phyloP scores from a whole-genome alignment of 345 rosid genomes.

The Anacardium occidentale region DNA sequence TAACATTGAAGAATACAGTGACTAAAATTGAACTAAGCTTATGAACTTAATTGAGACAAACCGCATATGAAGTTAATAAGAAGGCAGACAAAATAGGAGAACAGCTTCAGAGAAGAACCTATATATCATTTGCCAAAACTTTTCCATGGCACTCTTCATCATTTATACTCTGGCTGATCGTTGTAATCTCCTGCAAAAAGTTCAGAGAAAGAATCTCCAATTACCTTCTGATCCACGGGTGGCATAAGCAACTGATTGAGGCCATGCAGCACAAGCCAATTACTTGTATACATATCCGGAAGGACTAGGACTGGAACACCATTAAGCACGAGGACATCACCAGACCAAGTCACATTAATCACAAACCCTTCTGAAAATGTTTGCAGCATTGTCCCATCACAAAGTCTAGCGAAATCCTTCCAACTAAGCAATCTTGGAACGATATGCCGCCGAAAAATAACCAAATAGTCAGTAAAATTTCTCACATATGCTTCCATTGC shows the following conservation, averaged over 20 bases:
- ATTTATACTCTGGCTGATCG: conserved; percentile 16
- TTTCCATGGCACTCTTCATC: conserved; percentile 21
- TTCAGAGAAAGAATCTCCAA: conserved; percentile 39
- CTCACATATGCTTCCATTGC: conserved; percentile 22
- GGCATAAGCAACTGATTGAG: conserved; percentile 31
- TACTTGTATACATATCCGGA: conserved; percentile 38
- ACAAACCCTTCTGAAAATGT: conserved; percentile 32
- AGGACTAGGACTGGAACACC: conserved; percentile 33
- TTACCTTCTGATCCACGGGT: conserved; percentile 7
- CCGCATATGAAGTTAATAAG: not conserved
- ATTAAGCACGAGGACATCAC: conserved; percentile 41
- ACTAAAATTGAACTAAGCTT: too few relatives aligned
- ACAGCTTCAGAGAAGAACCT: conserved; percentile 1
- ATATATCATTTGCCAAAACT: not conserved
- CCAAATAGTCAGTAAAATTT: conserved; percentile 30
- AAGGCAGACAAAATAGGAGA: not conserved
- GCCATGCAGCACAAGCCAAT: conserved; percentile 45
- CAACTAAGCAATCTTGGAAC: conserved; percentile 31
- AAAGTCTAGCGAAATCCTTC: conserved; percentile 33
- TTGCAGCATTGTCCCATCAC: conserved; percentile 27
- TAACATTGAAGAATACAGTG: not conserved
- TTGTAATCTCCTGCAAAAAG: conserved; percentile 21
- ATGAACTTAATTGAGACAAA: too few relatives aligned
- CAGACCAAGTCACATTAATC: conserved; percentile 37
- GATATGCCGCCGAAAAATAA: conserved; percentile 36